Conservation (phyloP, 352 stramenopile species). For the Pythium apleroticum region DNA sequence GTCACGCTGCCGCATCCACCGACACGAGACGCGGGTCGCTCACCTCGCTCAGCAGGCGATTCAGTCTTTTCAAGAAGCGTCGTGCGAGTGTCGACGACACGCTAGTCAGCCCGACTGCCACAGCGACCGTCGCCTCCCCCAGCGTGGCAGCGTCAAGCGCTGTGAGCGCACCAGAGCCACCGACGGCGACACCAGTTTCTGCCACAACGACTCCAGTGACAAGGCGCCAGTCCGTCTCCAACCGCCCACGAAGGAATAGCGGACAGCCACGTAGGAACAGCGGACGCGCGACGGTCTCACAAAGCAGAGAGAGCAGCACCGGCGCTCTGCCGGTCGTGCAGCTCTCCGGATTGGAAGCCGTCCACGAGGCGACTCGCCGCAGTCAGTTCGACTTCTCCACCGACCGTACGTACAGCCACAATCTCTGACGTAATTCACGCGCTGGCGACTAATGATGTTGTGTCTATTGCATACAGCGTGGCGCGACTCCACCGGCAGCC, state of each 20-base stretch:
- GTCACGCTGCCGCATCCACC: not conserved
- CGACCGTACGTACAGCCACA: constrained; percentile 21
- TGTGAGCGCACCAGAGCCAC: not conserved
- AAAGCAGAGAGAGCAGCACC: not conserved
- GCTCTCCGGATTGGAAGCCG: constrained; percentile 27
- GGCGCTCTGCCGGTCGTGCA: constrained; percentile 18
- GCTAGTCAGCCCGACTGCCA: not conserved
- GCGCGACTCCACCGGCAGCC: constrained; percentile 3
- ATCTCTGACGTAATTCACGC: not conserved
- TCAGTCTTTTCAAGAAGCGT: constrained; percentile 19
- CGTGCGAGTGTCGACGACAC: constrained; percentile 3
- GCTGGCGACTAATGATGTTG: not conserved
- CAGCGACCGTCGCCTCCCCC: not conserved
- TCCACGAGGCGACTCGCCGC: constrained; percentile 29
- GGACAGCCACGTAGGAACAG: constrained; percentile 1
- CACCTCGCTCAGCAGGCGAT: constrained; percentile 9
- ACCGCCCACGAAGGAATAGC: not conserved
- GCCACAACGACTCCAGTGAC: not conserved
- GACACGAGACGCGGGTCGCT: constrained; percentile 2
- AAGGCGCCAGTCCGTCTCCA: not conserved
- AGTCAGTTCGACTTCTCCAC: constrained; percentile 27
- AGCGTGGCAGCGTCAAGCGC: not conserved
- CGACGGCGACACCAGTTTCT: not conserved
- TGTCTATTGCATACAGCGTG: constrained; percentile 16
- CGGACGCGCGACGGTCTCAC: not conserved